Evolutionary conservation across 2,329 filamentous ascomycete genomes (phyloP).

Genomic region (Albifimbria verrucaria): DNA sequence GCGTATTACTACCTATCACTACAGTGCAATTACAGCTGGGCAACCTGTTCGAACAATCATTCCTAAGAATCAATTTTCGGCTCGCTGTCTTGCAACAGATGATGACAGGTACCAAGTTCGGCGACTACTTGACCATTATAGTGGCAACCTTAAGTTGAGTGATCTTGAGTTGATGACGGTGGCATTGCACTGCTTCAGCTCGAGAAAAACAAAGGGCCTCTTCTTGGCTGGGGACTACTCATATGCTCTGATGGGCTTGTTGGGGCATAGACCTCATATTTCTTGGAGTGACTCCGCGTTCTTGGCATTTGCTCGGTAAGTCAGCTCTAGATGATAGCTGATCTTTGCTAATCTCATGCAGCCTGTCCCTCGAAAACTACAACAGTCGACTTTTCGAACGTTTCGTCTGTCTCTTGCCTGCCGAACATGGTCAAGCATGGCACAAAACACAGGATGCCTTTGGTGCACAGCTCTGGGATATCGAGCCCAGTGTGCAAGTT

Average conservation of each 20-base stretch:
- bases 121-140: constrained; percentile 31
- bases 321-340: not conserved
- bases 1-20: constrained; percentile 19
- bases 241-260: constrained; percentile 34
- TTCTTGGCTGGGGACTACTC: constrained; percentile 26
- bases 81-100: constrained; percentile 21
- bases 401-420: constrained; percentile 26
- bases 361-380: constrained; percentile 30
- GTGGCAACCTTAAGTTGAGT: constrained; percentile 24
- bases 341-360: not conserved
- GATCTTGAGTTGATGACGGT: not conserved
- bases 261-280: constrained; percentile 27
- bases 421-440: constrained; percentile 20
- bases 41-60: constrained; percentile 11
- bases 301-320: constrained; percentile 29
- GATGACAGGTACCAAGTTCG: constrained; percentile 22
- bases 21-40: constrained; percentile 14
- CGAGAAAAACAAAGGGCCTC: constrained; percentile 15
- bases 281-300: constrained; percentile 29
- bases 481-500: constrained; percentile 27
- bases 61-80: constrained; percentile 29
- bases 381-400: constrained; percentile 30
- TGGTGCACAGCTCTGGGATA: constrained; percentile 28
- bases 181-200: not conserved
- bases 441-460: constrained; percentile 29